Base-by-base conservation (phyloP, 2,329 filamentous ascomycete species). In the Lachnellula arida region DNA sequence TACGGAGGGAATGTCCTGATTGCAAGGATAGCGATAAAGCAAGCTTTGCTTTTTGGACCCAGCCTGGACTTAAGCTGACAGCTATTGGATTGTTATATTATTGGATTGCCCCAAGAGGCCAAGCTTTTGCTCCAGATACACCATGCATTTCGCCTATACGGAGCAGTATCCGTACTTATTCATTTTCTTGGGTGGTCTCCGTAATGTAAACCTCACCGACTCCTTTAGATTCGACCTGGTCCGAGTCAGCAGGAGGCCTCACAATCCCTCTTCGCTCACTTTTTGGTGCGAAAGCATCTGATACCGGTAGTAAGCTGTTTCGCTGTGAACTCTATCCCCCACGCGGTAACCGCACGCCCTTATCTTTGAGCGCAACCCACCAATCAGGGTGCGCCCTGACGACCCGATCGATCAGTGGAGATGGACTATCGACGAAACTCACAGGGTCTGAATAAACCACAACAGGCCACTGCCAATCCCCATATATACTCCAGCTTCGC, bases 401-500 rank as follows among this genome's bases (percentile, higher is more conserved):
- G 37, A 46, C 40, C 46, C 51, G 51, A 56, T 57, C 48, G n/a
- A n/a, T n/a, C n/a, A 19, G 54, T 28, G 46, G 58, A 37, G 25
- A 68, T 68, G 67, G 67, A 68, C 50, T 68, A 67, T 57, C 63
- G 64, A 32, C 60, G 67, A 34, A 60, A 47, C n/a, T 66, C 65
- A 51, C 57, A 67, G 53, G 62, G 62, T 28, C 15, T 61, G 42
- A 64, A 63, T 47, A 54, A 54, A 23, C 60, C 63, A 43, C 61
- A 64, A 25, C 59, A 63, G 49, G 51, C 53, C 17, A 53, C 23
- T 51, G 34, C 54, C 8, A 61, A 63, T 52, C 58, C 66, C 32
- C 66, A 65, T 60, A 68, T 67, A 64, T 68, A 68, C 58, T 49
- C 63, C 46, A 67, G 60, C 53, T 68, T 68, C 54, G 65, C 66